Evolutionary conservation across 1,284 basidiomycete species (phyloP), one percentile per base, ranked within the genome.

Genomic region (Agaricales sp.): DNA sequence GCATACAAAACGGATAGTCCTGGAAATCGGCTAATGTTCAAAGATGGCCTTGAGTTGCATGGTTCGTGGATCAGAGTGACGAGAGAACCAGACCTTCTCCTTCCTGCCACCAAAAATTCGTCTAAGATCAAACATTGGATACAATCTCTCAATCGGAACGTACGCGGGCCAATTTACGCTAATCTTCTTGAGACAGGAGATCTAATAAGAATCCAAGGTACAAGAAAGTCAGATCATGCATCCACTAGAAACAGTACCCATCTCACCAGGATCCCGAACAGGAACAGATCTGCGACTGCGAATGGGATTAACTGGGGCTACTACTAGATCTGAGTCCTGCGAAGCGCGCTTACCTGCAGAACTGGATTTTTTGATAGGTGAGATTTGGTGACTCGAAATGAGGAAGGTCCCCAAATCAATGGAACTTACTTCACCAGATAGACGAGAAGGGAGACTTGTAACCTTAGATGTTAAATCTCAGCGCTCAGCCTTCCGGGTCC

Each of bases 261-360:
- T n/a, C 39, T 41, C 16, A 41, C 39, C 13, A 41, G 16, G 16
- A 41, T 41, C 8, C n/a, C 4, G n/a, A 8, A 6, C 4, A 41
- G 18, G 16, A 41, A 41, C 8, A 20, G 4, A 16, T 41, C 39
- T n/a, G 39, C 18, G 8, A 41, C 39, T 41, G 39, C 39, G 18
- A 41, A 20, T 41, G 18, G 39, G 8, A 8, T n/a, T n/a, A n/a
- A n/a, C n/a, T n/a, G n/a, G n/a, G n/a, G n/a, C n/a, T n/a, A n/a
- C n/a, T n/a, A n/a, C n/a, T n/a, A n/a, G n/a, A n/a, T n/a, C n/a
- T n/a, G n/a, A n/a, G n/a, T n/a, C n/a, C n/a, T n/a, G n/a, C n/a
- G n/a, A n/a, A n/a, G n/a, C n/a, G n/a, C n/a, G n/a, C n/a, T n/a
- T 41, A 41, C 39, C 39, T 8, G 39, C 39, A 8, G 39, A 41